Evolutionary conservation across 805 yeast genomes (phyloP), one percentile per base, ranked within the genome.

Genomic region (Sugiyamaella qingdaonensis): DNA sequence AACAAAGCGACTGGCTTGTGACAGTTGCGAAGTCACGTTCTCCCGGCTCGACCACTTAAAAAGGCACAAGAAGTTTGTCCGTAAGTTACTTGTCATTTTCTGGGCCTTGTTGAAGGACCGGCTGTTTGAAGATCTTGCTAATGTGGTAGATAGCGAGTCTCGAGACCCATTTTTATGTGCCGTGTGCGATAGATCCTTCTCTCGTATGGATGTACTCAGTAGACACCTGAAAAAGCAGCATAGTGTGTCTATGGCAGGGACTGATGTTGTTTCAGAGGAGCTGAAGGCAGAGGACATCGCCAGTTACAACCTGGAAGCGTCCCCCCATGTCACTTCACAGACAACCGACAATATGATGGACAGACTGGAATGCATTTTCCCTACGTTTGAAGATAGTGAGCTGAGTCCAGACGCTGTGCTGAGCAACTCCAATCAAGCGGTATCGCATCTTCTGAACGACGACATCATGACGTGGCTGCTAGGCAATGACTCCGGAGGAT

Each of bases 401-500:
- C 31, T 43, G 5, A 54, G 58, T 39, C 58, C 61, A 7, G 56
- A 56, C 7, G 60, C 60, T 5, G 53, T 55, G 46, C 54, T 59
- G 27, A 57, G 60, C 10, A 58, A 56, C 44, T 51, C 60, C 0
- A 59, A 51, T 42, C 63, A 54, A 32, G 55, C 54, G 11, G 60
- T 52, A 11, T 56, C 60, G 11, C 60, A 59, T 21, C 48, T 58
- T 16, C 47, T 54, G 2, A 59, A 59, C 41, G 61, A 59, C 42
- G 63, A 59, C 39, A 55, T 59, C 31, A 54, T 59, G 52, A 53
- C 53, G 35, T 59, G 63, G 63, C 49, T 59, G 33, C 44, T 57
- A 11, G 35, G 39, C 37, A 41, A 48, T 10, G 42, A 46, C 14
- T 14, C 37, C 8, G 16, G 42, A 14, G 52, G 29, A 8, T 29